Evolutionary conservation across 805 yeast species (phyloP).

Genomic region (Candida ficus): DNA sequence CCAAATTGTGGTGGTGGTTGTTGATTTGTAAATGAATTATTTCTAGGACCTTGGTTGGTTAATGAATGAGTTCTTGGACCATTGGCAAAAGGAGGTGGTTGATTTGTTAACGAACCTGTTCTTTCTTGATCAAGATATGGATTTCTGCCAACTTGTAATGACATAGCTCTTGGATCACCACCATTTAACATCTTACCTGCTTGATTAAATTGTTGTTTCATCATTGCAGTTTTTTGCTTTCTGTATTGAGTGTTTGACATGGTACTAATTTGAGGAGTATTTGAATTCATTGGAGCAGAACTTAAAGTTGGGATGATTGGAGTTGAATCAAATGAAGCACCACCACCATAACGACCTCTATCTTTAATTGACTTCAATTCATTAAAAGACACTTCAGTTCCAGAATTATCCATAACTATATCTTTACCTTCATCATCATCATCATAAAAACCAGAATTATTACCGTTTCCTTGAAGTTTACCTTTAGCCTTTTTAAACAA

Average conservation of each 20-base stretch:
- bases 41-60: constrained; percentile 12
- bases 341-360: constrained; percentile 59
- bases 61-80: constrained; percentile 17
- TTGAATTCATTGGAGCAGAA: constrained; percentile 24
- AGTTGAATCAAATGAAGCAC: constrained; percentile 47
- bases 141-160: constrained; percentile 28
- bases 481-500: constrained; percentile 12
- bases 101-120: constrained; percentile 13
- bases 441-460: constrained; percentile 27
- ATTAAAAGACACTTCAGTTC: constrained; percentile 48
- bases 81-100: constrained; percentile 2
- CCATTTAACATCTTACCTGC: constrained; percentile 32
- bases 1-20: constrained; percentile 11
- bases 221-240: constrained; percentile 62
- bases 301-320: constrained; percentile 73
- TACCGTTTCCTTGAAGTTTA: constrained; percentile 13
- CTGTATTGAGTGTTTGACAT: constrained; percentile 52
- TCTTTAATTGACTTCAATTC: constrained; percentile 62
- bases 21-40: constrained; percentile 15
- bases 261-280: constrained; percentile 2
- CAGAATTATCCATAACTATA: constrained; percentile 25
- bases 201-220: constrained; percentile 47
- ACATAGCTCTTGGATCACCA: constrained; percentile 43
- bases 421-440: constrained; percentile 36
- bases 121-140: constrained; percentile 16